A percentile compares a stretch with the other conserved stretches of the same genome.
phyloP scores from a whole-genome alignment of 805 yeast genomes.

The Clavispora fructus region DNA sequence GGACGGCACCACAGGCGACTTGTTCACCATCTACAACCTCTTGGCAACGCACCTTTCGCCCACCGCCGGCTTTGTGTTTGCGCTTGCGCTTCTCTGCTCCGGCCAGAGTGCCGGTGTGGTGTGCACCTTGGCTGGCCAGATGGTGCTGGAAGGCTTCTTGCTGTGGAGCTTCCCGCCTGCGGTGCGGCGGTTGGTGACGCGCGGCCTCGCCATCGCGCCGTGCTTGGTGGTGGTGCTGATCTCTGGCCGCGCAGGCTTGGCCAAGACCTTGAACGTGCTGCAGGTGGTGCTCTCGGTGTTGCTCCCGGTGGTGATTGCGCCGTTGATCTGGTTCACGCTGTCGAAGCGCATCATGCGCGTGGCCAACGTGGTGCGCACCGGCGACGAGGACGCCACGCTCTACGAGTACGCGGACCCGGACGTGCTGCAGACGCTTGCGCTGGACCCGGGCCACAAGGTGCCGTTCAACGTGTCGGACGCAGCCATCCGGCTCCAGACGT shows the following conservation, averaged over 20 bases:
- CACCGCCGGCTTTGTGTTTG: constrained; percentile 85
- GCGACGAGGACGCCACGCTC: constrained; percentile 21
- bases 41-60: constrained; percentile 67
- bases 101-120: constrained; percentile 97
- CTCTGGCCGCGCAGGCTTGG: constrained; percentile 78
- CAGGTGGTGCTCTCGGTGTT: constrained; percentile 81
- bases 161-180: constrained; percentile 80
- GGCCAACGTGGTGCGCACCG: constrained; percentile 29
- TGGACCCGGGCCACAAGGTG: constrained; percentile 1
- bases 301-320: constrained; percentile 84
- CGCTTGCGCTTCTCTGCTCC: constrained; percentile 78
- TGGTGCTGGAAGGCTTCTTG: constrained; percentile 87
- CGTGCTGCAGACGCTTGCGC: not conserved
- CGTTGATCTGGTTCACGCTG: constrained; percentile 77
- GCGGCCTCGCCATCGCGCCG: constrained; percentile 81
- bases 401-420: constrained; percentile 10
- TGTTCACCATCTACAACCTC: constrained; percentile 72
- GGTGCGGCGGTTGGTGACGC: constrained; percentile 69
- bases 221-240: constrained; percentile 68
- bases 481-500: constrained; percentile 35
- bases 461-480: constrained; percentile 33
- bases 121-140: constrained; percentile 90
- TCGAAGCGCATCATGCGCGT: constrained; percentile 62
- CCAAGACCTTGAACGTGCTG: constrained; percentile 67
- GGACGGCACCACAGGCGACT: constrained; percentile 57